A percentile compares a stretch with the other conserved stretches of the same genome.
phyloP scores from a whole-genome alignment of 495 filamentous ascomycete genomes.

The Saxophila tyrrhenica region DNA sequence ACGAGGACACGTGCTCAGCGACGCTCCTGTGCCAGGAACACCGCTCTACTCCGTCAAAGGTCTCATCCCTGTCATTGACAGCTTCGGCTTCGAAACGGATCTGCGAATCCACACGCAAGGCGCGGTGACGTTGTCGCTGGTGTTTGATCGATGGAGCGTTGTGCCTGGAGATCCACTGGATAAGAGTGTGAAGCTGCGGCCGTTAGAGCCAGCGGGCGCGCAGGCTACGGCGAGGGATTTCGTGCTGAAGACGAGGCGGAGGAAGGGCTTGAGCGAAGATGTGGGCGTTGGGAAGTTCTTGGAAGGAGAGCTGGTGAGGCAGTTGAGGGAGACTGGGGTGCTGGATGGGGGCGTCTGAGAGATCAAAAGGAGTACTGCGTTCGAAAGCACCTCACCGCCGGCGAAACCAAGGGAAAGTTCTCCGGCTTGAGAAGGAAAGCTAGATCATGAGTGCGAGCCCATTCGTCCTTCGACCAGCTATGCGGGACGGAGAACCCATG shows the following conservation, averaged over 20 bases:
- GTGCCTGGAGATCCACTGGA: conserved; percentile 94
- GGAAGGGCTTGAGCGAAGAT: conserved; percentile 92
- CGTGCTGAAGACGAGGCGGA: conserved; percentile 83
- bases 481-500: too few relatives aligned
- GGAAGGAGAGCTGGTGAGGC: conserved; percentile 83
- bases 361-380: too few relatives aligned
- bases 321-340: conserved; percentile 77
- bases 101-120: conserved; percentile 92
- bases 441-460: too few relatives aligned
- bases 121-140: conserved; percentile 76
- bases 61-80: conserved; percentile 89
- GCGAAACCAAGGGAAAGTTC: too few relatives aligned
- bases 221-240: conserved; percentile 89
- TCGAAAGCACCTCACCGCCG: background rate
- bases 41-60: conserved; percentile 83
- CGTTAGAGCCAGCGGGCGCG: conserved; percentile 74
- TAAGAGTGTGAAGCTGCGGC: conserved; percentile 65
- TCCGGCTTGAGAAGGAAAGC: too few relatives aligned
- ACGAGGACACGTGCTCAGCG: conserved; percentile 82
- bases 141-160: conserved; percentile 90
- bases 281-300: conserved; percentile 91
- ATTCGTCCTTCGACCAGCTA: too few relatives aligned
- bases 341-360: conserved; percentile 43
- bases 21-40: conserved; percentile 88
- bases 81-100: conserved; percentile 96